Evolutionary conservation across 257 asterid species (phyloP), one percentile per base, ranked within the genome.

Genomic region (Osmanthus fragrans): DNA sequence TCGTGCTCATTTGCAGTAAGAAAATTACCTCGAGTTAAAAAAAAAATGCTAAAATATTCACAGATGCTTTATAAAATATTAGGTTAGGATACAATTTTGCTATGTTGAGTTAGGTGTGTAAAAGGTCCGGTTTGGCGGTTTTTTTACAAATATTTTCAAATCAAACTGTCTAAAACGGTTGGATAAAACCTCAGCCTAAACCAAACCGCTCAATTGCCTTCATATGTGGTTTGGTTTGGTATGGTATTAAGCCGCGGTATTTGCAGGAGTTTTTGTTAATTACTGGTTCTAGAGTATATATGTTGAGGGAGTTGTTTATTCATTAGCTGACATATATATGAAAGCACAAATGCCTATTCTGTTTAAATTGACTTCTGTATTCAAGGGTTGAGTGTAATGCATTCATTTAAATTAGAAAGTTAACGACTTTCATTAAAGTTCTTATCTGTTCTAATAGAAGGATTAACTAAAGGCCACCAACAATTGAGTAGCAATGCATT

Each of bases 1-100:
- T 40, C 1, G 4, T 0, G 16, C 16, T 40, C 49, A 40, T 40
- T 40, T 10, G 49, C 49, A 40, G 16, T 40, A 40, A 40, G 3
- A 12, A 40, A 47, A 47, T 47, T 13, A 47, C 5, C 19, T 45
- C 3, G 54, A 0, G 54, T 0, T 45, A 0, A 13, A 45, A 45
- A 11, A 13, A 12, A 45, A 45, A 3, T 3, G 18, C 19, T 45
- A 45, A 45, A 45, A 45, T 47, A 13, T 58, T 27, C 11, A 65
- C 79, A 27, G 63, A 70, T 18, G 78, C 18, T 79, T 47, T 66
- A 19, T 72, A 78, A 67, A 73, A 45, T 18, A 51, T 40, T 66
- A 30, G 76, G 56, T 2, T 45, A 30, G 71, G 73, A 58, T 70
- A 45, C 3, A 23, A 60, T 49, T 56, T 68, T 36, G 12, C 21